Conservation (phyloP, 169 alveolate genomes). For the Plasmodium reichenowi region DNA sequence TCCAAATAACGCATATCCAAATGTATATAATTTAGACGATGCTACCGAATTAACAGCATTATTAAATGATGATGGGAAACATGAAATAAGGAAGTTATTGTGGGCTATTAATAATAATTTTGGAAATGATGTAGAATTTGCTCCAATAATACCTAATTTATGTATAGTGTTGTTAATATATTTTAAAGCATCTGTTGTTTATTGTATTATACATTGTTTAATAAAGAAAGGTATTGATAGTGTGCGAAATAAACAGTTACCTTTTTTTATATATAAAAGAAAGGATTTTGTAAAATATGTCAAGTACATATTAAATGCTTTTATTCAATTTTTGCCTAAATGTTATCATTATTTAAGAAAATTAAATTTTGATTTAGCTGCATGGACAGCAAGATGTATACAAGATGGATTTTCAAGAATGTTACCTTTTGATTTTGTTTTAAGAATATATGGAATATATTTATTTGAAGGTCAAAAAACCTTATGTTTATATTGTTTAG, state of each 20-base stretch:
- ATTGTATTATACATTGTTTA: slow-evolving; percentile 82
- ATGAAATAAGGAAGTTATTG: slow-evolving; percentile 82
- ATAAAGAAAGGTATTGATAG: slow-evolving; percentile 79
- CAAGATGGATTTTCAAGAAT: slow-evolving; percentile 84
- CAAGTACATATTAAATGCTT: slow-evolving; percentile 41
- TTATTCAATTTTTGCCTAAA: slow-evolving; percentile 58
- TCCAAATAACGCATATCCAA: slow-evolving; percentile 7
- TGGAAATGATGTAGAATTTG: slow-evolving; percentile 84
- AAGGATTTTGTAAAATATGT: slow-evolving; percentile 69
- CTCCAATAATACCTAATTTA: slow-evolving; percentile 84
- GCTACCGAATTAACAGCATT: slow-evolving; percentile 83
- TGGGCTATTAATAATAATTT: slow-evolving; percentile 84
- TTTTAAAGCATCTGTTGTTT: slow-evolving; percentile 82
- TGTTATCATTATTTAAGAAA: slow-evolving; percentile 75
- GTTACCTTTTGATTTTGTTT: slow-evolving; percentile 83
- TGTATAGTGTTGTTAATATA: slow-evolving; percentile 82
- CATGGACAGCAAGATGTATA: slow-evolving; percentile 86
- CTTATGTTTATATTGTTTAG: slow-evolving; percentile 82
- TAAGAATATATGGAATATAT: slow-evolving; percentile 82
- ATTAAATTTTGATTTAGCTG: slow-evolving; percentile 84
- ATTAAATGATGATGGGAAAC: slow-evolving; percentile 79
- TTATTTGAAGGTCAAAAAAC: slow-evolving; percentile 85
- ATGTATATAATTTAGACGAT: slow-evolving; percentile 83
- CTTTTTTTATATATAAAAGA: slow-evolving; percentile 59
- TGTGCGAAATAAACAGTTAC: slow-evolving; percentile 36